Conservation (phyloP, 148 eudicot genomes). For the Arctostaphylos glauca region DNA sequence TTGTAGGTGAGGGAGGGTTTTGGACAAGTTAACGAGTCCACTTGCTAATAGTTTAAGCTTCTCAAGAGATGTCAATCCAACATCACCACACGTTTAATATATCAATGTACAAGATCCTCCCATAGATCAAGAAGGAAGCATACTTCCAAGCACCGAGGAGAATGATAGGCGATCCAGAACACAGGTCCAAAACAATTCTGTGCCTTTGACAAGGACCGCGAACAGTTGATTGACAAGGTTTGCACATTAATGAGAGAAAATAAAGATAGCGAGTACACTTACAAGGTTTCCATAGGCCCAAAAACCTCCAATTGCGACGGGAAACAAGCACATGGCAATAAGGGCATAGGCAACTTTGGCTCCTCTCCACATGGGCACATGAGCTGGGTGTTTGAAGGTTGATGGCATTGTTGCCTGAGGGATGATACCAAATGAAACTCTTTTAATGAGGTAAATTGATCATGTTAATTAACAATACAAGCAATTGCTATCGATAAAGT, state of each 20-base stretch:
- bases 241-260: background rate
- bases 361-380: slow-evolving; percentile 99
- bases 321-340: slow-evolving; percentile 90
- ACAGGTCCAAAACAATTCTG: too few species aligned
- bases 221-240: too few species aligned
- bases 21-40: background rate
- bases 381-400: slow-evolving; percentile 95
- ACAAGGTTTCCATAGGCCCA: slow-evolving; percentile 99
- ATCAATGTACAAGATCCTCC: too few species aligned
- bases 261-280: slow-evolving; percentile 24
- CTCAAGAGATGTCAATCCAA: background rate
- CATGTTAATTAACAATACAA: background rate
- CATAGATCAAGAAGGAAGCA: too few species aligned
- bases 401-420: slow-evolving; percentile 97
- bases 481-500: background rate
- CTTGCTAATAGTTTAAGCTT: background rate
- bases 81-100: background rate
- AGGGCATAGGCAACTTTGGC: slow-evolving; percentile 92
- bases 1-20: background rate
- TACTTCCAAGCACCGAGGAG: too few species aligned
- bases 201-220: too few species aligned
- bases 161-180: too few species aligned
- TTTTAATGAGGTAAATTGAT: background rate
- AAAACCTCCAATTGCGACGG: slow-evolving; percentile 92
- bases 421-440: background rate